Evolutionary conservation across 2,329 filamentous ascomycete genomes (phyloP).

Genomic region (Zymoseptoria pseudotritici): DNA sequence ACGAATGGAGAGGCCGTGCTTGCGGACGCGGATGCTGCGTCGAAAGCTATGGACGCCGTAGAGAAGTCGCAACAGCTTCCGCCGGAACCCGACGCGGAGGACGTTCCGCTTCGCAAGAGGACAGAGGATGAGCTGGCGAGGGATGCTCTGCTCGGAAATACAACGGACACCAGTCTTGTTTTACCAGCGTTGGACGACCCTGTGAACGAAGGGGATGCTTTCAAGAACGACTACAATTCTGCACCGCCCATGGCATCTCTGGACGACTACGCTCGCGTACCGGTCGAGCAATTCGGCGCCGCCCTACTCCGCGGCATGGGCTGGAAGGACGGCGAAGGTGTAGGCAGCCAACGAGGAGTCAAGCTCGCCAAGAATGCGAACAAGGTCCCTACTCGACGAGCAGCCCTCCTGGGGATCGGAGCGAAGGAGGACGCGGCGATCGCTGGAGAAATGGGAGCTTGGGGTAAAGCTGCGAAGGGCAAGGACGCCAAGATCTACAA

Average conservation of each 20-base stretch:
- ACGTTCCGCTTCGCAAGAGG: constrained; percentile 22
- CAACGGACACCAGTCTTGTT: constrained; percentile 30
- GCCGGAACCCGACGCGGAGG: constrained; percentile 2
- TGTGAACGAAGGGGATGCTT: constrained; percentile 29
- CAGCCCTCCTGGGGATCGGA: constrained; percentile 79
- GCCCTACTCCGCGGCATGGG: constrained; percentile 89
- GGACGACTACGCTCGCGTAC: constrained; percentile 79
- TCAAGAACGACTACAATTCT: constrained; percentile 53
- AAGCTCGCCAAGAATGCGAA: constrained; percentile 42
- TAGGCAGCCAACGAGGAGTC: constrained; percentile 46
- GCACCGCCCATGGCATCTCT: constrained; percentile 70
- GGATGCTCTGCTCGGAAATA: constrained; percentile 37
- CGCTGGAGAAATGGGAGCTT: constrained; percentile 66
- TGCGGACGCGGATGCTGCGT: constrained; percentile 12
- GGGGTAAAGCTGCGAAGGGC: constrained; percentile 59
- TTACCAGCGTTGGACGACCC: constrained; percentile 28
- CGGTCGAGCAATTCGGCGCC: constrained; percentile 90
- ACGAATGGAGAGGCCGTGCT: constrained; percentile 13
- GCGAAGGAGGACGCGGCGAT: constrained; percentile 65
- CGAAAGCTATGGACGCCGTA: constrained; percentile 1
- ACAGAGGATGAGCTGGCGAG: constrained; percentile 53
- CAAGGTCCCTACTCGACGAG: constrained; percentile 60
- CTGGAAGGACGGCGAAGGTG: constrained; percentile 66
- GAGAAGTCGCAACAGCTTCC: neutral
- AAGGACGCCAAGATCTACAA: constrained; percentile 54